Percentiles rank a stretch among this genome's conserved stretches.
phyloP scores from a whole-genome alignment of 108 stramenopile species.

The Nitzschia sp. region DNA sequence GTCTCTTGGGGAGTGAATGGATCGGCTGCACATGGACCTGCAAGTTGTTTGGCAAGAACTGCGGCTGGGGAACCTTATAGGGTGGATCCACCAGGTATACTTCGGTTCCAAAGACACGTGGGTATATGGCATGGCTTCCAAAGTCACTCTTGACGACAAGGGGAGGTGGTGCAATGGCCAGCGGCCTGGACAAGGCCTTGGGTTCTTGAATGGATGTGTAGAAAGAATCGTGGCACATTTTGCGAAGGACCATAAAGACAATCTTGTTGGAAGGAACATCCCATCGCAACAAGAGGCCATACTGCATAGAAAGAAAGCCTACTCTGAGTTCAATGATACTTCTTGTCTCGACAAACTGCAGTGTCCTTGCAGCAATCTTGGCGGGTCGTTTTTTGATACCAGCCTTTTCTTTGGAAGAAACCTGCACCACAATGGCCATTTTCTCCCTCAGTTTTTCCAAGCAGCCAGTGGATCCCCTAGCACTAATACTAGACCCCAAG shows the following conservation, averaged over 20 bases:
- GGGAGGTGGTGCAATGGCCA: slow-evolving; percentile 11
- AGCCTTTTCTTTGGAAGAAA: slow-evolving; percentile 16
- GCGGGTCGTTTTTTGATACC: slow-evolving; percentile 46
- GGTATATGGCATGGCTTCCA: slow-evolving; percentile 38
- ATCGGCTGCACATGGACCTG: slow-evolving; percentile 22
- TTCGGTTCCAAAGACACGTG: slow-evolving; percentile 41
- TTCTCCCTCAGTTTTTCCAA: slow-evolving; percentile 55
- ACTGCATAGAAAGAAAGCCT: slow-evolving; percentile 65
- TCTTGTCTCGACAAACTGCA: slow-evolving; percentile 44
- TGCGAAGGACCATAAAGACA: slow-evolving; percentile 49
- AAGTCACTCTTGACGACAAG: slow-evolving; percentile 19
- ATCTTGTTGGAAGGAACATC: slow-evolving; percentile 41
- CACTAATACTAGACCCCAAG: slow-evolving; percentile 39
- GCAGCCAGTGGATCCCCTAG: slow-evolving; percentile 30
- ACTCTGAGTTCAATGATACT: slow-evolving; percentile 52
- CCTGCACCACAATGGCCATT: slow-evolving; percentile 47
- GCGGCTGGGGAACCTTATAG: slow-evolving; percentile 39
- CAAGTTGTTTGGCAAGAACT: slow-evolving; percentile 33
- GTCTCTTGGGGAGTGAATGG: slow-evolving; percentile 16
- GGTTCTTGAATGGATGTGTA: slow-evolving; percentile 26
- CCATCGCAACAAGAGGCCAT: slow-evolving; percentile 62
- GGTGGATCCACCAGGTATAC: slow-evolving; percentile 47
- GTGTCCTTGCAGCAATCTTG: slow-evolving; percentile 19
- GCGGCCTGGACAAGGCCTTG: neutral
- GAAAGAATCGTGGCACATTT: slow-evolving; percentile 69